Evolutionary conservation across 2,329 filamentous ascomycete species (phyloP).

Genomic region (Aspergillus pseudonomiae): DNA sequence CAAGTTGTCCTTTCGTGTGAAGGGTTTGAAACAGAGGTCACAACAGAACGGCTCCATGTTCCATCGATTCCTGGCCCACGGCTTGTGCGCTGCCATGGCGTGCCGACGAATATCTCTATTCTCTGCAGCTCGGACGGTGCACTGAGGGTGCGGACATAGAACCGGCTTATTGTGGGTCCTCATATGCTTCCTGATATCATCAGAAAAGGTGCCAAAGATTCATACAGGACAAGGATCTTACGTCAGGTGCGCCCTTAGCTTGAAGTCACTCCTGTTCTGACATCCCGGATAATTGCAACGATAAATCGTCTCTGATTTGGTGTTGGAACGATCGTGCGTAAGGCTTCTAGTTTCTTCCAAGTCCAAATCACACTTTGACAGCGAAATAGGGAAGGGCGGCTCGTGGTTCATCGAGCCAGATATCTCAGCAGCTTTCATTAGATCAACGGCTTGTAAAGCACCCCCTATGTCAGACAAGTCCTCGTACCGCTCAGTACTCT

Average conservation of each 20-base stretch:
- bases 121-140: not conserved
- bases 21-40: rapidly evolving
- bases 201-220: not conserved
- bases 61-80: not conserved
- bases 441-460: no score
- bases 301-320: not conserved
- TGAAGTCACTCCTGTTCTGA: not conserved
- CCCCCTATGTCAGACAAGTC: no score
- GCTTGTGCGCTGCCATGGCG: not conserved
- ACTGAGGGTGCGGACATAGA: no score
- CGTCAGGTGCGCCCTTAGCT: not conserved
- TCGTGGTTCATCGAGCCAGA: no score
- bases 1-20: not conserved
- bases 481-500: no score
- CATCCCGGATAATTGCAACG: not conserved
- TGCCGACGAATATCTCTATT: not conserved
- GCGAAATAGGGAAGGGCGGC: no score
- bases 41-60: not conserved
- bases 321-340: not conserved
- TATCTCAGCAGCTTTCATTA: no score
- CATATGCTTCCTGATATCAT: not conserved
- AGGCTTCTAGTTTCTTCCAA: not conserved
- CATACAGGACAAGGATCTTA: not conserved
- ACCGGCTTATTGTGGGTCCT: not conserved
- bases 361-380: no score